These are phyloP conservation scores for Amanita jacksonii DNA, from an alignment of 768 basidiomycete species.

Conservation along the genomic window DNA sequence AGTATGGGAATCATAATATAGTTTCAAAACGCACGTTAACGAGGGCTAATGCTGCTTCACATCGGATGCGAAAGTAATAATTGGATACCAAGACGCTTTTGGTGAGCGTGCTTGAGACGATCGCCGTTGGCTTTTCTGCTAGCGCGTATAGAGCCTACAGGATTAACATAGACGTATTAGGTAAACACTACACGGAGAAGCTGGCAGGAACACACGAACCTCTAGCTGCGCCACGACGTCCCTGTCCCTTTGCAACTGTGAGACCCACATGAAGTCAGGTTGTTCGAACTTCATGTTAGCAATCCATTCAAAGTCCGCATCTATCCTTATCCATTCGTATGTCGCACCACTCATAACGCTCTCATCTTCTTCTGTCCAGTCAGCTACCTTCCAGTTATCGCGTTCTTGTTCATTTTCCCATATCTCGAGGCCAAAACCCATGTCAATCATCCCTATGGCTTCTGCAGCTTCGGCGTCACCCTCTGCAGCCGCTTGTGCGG, in stretches of 20 bases:
- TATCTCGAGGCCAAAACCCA: slow-evolving; percentile 86
- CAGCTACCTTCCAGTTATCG: slow-evolving; percentile 92
- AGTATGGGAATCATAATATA: slow-evolving; percentile 5
- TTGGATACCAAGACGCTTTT: slow-evolving; percentile 92
- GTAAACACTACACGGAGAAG: too few relatives aligned
- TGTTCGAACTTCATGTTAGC: slow-evolving; percentile 88
- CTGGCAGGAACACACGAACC: slow-evolving; percentile 35
- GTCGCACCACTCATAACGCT: slow-evolving; percentile 89
- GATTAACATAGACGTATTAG: not conserved
- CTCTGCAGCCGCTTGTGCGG: slow-evolving; percentile 87
- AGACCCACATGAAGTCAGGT: slow-evolving; percentile 98
- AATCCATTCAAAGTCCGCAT: slow-evolving; percentile 99
- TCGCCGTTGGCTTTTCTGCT: slow-evolving; percentile 68
- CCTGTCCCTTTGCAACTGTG: slow-evolving; percentile 87
- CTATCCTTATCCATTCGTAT: slow-evolving; percentile 99
- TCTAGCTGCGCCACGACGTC: slow-evolving; percentile 97
- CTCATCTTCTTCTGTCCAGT: slow-evolving; percentile 98
- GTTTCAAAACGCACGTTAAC: slow-evolving; percentile 50
- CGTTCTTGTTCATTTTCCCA: slow-evolving; percentile 95
- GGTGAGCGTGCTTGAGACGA: slow-evolving; percentile 85
- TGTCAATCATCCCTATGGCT: slow-evolving; percentile 88
- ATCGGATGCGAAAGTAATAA: slow-evolving; percentile 93
- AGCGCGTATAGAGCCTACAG: slow-evolving; percentile 84
- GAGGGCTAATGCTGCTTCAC: slow-evolving; percentile 85
- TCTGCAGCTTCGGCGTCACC: slow-evolving; percentile 89